Base-by-base conservation (phyloP, 805 yeast genomes). In the Yarrowia sp. region DNA sequence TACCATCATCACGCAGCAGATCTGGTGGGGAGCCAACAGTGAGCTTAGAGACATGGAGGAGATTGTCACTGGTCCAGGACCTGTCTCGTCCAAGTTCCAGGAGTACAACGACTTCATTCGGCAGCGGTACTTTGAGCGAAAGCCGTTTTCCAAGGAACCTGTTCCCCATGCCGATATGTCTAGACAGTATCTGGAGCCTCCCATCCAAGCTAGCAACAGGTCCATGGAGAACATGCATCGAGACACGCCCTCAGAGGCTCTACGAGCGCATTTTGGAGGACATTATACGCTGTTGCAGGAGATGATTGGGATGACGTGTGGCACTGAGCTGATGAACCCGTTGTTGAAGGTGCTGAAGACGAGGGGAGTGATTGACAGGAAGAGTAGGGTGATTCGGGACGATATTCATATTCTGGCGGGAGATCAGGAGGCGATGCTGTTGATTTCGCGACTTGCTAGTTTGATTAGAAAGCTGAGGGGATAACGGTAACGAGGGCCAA, bases 61-160 rank as follows among this genome's bases (percentile, higher is more conserved):
- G 42, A 35, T 51, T 35, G 58, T 51, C 18, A 51, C 58, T 9
- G 58, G 58, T 4, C 24, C 58, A 2, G 58, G 58, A 4, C 58
- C 58, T 14, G 58, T 51, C 6, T 51, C 58, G 3, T 12, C 42
- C 9, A 33, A 35, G 42, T 51, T 51, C 35, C 58, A 51, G 32
- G 42, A 33, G 41, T 51, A 33, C 58, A 35, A 35, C 9, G 58
- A 51, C 12, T 22, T 33, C 58, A 51, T 51, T 4, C 24, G 36
- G 5, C 22, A 33, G 18, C 22, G 24, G 22, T 25, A 18, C 7
- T 51, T 51, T n/a, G 58, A 51, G 24, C 42, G 58, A 10, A 51
- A 51, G 18, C 12, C 22, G 41, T 51, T 51, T n/a, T 7, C 42
- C 29, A 47, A 47, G 12, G 39, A 47, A 3, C 8, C 4, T 2